Conservation (phyloP, 306 rosid species). For the Carpinus fangiana region DNA sequence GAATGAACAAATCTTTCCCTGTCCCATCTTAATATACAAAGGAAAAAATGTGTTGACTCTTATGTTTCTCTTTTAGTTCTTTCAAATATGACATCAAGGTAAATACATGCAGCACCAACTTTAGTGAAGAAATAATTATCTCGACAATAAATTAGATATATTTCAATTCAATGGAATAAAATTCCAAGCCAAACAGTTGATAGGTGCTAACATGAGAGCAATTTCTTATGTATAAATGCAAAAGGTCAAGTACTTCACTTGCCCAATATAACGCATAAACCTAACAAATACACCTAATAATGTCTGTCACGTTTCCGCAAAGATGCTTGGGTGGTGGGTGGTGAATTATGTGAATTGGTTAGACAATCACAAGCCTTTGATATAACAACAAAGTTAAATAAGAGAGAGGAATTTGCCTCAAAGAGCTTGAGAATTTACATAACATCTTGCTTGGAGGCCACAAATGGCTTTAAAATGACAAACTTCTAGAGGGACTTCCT, state of each 20-base stretch:
- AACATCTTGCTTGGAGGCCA: slow-evolving; percentile 2
- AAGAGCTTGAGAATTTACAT: slow-evolving; percentile 11
- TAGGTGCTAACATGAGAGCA: slow-evolving; percentile 11
- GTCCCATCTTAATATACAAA: background rate
- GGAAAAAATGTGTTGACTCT: background rate
- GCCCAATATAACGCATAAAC: slow-evolving; percentile 4
- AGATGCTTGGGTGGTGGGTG: slow-evolving; percentile 1
- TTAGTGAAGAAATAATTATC: background rate
- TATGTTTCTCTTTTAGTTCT: background rate
- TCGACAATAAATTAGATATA: slow-evolving; percentile 5
- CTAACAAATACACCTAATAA: slow-evolving; percentile 7
- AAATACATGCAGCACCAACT: background rate
- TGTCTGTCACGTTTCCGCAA: background rate
- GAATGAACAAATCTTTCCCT: background rate
- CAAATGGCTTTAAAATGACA: background rate
- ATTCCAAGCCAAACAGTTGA: slow-evolving; percentile 5
- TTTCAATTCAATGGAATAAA: background rate
- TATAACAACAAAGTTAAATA: background rate
- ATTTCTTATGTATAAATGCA: slow-evolving; percentile 4
- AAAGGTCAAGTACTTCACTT: slow-evolving; percentile 12
- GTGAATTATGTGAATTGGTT: background rate
- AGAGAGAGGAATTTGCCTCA: background rate
- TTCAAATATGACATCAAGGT: background rate
- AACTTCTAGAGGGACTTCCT: background rate
- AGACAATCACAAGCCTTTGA: background rate